Evolutionary conservation across 75 land plant genomes (phyloP), one percentile per base, ranked within the genome.

Genomic region (Pinus taeda): DNA sequence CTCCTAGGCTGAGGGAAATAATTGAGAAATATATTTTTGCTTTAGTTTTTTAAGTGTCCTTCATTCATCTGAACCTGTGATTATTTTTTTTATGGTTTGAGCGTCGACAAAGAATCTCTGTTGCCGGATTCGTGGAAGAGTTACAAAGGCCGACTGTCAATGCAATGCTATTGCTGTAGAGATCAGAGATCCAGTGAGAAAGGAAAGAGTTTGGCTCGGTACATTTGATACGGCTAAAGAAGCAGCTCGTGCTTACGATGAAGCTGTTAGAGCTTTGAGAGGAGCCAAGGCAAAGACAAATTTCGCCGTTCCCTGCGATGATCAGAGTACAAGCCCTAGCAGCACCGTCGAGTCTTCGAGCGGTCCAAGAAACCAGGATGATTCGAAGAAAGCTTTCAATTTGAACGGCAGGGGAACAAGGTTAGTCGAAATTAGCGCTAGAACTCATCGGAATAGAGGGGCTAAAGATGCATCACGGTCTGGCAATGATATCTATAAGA

Each of bases 191-290:
- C 83, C 83, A 21, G 79, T 81, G 83, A 81, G 78, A 76, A 82
- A 82, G 59, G 73, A 77, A 15, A 56, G 84, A 18, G 82, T 82
- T 17, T 82, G 84, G 84, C 82, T 82, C 18, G 84, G 84, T 0
- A 82, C 84, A 2, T 82, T 82, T 42, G 84, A 82, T 82, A 82
- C 84, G 30, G 83, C 83, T 3, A 81, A 81, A 57, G 83, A 81
- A 12, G 83, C 83, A 0, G 83, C 83, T 4, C 49, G 77, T 21
- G 84, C 84, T 5, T 82, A 82, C 18, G 84, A 82, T 59, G 57
- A 73, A 37, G 84, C 84, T 20, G 82, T 76, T 1, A 36, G 84
- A 53, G 76, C 82, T 33, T 60, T 82, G 2, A 61, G 84, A 26
- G 84, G 84, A 2, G 83, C 84, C 0, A 82, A 82, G 63, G 84